Percentiles rank a stretch among this genome's conserved stretches.
Conservation (phyloP, 768 basidiomycete species). For the Boletus patriciae region DNA sequence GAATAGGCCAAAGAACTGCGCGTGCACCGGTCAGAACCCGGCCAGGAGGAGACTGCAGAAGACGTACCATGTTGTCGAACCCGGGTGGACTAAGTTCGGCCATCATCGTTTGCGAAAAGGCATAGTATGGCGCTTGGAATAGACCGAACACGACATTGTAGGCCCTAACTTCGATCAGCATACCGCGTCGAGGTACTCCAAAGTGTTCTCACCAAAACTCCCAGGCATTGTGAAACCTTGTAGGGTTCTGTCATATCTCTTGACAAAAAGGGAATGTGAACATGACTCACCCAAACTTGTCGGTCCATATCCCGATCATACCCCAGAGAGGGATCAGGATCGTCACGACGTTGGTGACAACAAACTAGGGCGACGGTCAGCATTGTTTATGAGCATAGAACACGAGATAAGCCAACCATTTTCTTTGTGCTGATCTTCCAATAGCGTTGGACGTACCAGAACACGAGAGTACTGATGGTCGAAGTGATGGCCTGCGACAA, state of each 20-base stretch:
- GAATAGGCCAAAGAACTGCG: constrained; percentile 82
- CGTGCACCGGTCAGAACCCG: background rate
- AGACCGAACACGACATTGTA: constrained; percentile 80
- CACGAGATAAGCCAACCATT: constrained; percentile 51
- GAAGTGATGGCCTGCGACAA: constrained; percentile 75
- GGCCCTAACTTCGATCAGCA: constrained; percentile 44
- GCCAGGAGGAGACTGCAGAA: background rate
- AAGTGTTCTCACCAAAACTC: constrained; percentile 71
- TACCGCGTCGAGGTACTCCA: background rate
- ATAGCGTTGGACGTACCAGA: constrained; percentile 81
- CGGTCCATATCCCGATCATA: constrained; percentile 83
- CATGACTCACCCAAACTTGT: constrained; percentile 59
- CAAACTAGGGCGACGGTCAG: constrained; percentile 48
- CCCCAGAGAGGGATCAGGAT: constrained; percentile 83
- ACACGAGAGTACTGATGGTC: constrained; percentile 67
- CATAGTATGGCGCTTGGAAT: constrained; percentile 87
- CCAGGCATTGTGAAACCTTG: constrained; percentile 76
- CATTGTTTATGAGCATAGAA: background rate
- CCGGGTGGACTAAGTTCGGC: constrained; percentile 85
- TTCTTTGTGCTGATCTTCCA: constrained; percentile 79
- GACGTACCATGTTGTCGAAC: constrained; percentile 72
- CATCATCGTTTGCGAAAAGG: constrained; percentile 87
- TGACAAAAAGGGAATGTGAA: background rate
- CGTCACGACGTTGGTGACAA: constrained; percentile 73
- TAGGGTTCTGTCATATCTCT: background rate